Percentiles rank a stretch among this genome's conserved stretches.
phyloP scores from a whole-genome alignment of 169 alveolate genomes.

The Plasmodium inui region DNA sequence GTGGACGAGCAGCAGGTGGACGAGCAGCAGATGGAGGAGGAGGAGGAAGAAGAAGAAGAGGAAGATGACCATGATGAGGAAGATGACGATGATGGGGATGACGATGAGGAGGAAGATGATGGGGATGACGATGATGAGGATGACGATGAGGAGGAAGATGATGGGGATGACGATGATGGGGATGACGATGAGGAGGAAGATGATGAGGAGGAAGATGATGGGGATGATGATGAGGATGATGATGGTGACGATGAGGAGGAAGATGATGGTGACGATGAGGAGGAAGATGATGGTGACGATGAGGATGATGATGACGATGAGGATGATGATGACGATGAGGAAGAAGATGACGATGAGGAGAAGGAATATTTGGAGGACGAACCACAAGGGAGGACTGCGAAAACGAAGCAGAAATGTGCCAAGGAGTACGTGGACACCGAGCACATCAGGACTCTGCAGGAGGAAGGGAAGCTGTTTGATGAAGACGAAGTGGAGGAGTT shows the following conservation, averaged over 20 bases:
- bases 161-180: not conserved
- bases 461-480: constrained; percentile 30
- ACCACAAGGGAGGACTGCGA: not conserved
- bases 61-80: constrained; percentile 9
- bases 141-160: constrained; percentile 8
- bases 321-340: not conserved
- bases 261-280: not conserved
- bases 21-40: constrained; percentile 13
- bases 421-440: constrained; percentile 59
- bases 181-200: constrained; percentile 8
- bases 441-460: constrained; percentile 51
- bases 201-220: not conserved
- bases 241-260: not conserved
- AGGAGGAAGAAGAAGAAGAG: constrained; percentile 3
- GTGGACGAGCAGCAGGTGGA: constrained; percentile 14
- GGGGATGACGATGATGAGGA: not conserved
- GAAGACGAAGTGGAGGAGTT: constrained; percentile 63
- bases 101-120: not conserved
- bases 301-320: not conserved
- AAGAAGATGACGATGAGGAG: not conserved
- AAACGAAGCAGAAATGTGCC: not conserved
- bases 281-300: not conserved
- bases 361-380: not conserved
- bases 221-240: not conserved
- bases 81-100: constrained; percentile 5